Percentiles rank a stretch among this genome's conserved stretches.
Evolutionary conservation across 2,329 filamentous ascomycete species (phyloP).

Genomic region (Xylaria sp.): DNA sequence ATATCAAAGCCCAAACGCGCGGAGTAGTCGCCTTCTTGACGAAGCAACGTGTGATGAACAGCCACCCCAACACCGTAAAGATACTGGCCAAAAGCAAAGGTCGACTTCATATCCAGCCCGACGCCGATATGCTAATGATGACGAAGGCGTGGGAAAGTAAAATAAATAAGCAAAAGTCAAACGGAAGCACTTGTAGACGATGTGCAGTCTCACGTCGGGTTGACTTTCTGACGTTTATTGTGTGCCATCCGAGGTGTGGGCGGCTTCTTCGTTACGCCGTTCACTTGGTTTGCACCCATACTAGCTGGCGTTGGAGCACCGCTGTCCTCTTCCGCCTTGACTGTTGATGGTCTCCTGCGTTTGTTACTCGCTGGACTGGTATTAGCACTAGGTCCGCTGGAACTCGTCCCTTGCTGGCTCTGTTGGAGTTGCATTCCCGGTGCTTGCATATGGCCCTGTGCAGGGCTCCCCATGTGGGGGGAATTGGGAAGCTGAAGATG

Average conservation of each 20-base stretch:
- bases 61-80: slow-evolving; percentile 38
- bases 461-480: slow-evolving; percentile 70
- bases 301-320: slow-evolving; percentile 61
- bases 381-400: slow-evolving; percentile 74
- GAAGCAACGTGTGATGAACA: slow-evolving; percentile 30
- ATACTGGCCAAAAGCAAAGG: slow-evolving; percentile 36
- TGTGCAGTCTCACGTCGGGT: slow-evolving; percentile 45
- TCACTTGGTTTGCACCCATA: slow-evolving; percentile 58
- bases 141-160: slow-evolving; percentile 18
- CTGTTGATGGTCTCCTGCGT: slow-evolving; percentile 65
- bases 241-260: slow-evolving; percentile 65
- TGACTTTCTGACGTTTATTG: slow-evolving; percentile 63
- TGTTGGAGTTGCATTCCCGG: slow-evolving; percentile 74
- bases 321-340: slow-evolving; percentile 68
- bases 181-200: neutral
- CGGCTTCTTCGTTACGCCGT: slow-evolving; percentile 63
- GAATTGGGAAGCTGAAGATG: slow-evolving; percentile 72
- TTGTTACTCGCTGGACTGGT: slow-evolving; percentile 72
- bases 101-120: slow-evolving; percentile 44
- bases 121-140: slow-evolving; percentile 46
- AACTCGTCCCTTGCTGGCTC: slow-evolving; percentile 74
- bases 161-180: neutral
- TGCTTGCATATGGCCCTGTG: slow-evolving; percentile 70
- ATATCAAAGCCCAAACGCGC: slow-evolving; percentile 42
- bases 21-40: slow-evolving; percentile 30